These are phyloP conservation scores for Pneumocystis sp. DNA, from an alignment of 1,139 yeast genomes.

Conservation along the genomic window DNA sequence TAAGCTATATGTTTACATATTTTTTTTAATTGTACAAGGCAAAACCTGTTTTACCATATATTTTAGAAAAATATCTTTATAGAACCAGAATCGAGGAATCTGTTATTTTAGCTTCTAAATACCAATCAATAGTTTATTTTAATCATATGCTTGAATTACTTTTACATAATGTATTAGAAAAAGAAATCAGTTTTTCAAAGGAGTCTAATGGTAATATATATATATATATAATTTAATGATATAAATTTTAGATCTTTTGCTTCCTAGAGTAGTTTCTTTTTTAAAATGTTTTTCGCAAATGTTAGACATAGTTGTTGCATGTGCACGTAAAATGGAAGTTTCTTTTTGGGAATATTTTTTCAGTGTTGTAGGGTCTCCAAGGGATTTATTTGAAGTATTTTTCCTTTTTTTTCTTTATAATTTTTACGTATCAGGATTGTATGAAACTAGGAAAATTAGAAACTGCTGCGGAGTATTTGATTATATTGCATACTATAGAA, in stretches of 20 bases:
- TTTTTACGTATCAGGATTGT: slow-evolving; percentile 17
- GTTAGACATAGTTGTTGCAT: slow-evolving; percentile 39
- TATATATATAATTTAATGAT: slow-evolving; percentile 12
- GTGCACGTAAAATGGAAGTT: slow-evolving; percentile 52
- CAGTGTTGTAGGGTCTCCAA: slow-evolving; percentile 27
- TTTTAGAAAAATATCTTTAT: slow-evolving; percentile 22
- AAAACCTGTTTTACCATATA: slow-evolving; percentile 18
- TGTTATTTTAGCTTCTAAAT: slow-evolving; percentile 25
- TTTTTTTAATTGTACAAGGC: slow-evolving; percentile 24
- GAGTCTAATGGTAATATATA: slow-evolving; percentile 10
- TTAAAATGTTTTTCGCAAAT: slow-evolving; percentile 25
- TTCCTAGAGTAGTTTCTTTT: slow-evolving; percentile 19
- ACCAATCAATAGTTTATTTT: slow-evolving; percentile 31
- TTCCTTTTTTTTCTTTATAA: not conserved
- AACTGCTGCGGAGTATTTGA: slow-evolving; percentile 30
- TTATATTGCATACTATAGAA: slow-evolving; percentile 25
- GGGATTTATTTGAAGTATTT: slow-evolving; percentile 24
- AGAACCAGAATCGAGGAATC: slow-evolving; percentile 19
- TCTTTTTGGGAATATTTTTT: slow-evolving; percentile 47
- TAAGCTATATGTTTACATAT: not conserved
- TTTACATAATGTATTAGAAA: slow-evolving; percentile 27
- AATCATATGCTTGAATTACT: slow-evolving; percentile 36
- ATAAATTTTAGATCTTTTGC: slow-evolving; percentile 14
- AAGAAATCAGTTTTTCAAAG: slow-evolving; percentile 16
- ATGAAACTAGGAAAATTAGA: slow-evolving; percentile 24